These are phyloP conservation scores for Lenwebbia sp. DNA, from an alignment of 345 rosid species.

Conservation along the genomic window DNA sequence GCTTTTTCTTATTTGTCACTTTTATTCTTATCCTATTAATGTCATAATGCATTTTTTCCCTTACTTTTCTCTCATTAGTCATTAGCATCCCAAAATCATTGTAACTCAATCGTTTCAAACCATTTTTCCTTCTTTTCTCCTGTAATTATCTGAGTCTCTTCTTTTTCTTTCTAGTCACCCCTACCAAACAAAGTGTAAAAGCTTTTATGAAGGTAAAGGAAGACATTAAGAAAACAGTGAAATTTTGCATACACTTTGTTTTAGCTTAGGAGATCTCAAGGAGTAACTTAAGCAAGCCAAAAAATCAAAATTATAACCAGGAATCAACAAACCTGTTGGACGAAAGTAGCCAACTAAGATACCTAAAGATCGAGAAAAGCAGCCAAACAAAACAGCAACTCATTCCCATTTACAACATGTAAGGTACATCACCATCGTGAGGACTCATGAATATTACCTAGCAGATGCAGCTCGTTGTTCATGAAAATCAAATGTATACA, in stretches of 20 bases:
- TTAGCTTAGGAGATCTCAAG: not conserved
- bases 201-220: no score
- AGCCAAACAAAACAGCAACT: not conserved
- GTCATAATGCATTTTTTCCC: not conserved
- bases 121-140: not conserved
- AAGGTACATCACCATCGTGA: not conserved
- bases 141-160: not conserved
- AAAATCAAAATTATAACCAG: not conserved
- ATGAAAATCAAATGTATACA: conserved; percentile 84
- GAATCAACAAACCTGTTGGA: not conserved
- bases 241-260: not conserved
- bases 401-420: not conserved
- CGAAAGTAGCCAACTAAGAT: not conserved
- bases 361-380: not conserved
- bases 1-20: not conserved
- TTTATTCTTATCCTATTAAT: not conserved
- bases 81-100: not conserved
- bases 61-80: not conserved
- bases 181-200: no score
- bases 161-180: not conserved
- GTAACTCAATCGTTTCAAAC: not conserved
- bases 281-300: not conserved
- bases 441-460: conserved; percentile 30
- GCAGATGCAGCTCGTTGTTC: conserved; percentile 88
- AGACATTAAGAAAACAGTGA: not conserved